These are phyloP conservation scores for Eucalyptus rudis DNA, from an alignment of 345 rosid genomes.

Conservation along the genomic window DNA sequence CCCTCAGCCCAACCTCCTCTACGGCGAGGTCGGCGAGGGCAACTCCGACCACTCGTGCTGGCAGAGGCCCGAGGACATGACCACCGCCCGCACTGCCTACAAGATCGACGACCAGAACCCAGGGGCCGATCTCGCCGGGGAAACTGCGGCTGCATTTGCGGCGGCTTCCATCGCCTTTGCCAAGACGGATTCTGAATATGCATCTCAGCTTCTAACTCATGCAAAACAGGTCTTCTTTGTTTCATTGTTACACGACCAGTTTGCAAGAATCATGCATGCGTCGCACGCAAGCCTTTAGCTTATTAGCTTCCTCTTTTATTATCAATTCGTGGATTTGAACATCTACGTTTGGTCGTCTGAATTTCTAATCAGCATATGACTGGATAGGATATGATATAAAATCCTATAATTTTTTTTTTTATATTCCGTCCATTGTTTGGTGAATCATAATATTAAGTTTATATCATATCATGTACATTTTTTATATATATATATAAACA, in stretches of 20 bases:
- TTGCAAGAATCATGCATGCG: background rate
- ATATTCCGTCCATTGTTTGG: too few species aligned
- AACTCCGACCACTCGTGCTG: slow-evolving; percentile 52
- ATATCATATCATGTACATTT: too few species aligned
- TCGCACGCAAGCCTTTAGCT: background rate
- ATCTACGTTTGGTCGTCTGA: too few species aligned
- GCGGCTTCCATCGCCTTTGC: slow-evolving; percentile 51
- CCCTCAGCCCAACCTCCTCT: slow-evolving; percentile 29
- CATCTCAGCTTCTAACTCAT: slow-evolving; percentile 31
- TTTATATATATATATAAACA: too few species aligned
- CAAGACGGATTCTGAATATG: slow-evolving; percentile 2
- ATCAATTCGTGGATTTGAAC: background rate
- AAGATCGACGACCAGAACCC: slow-evolving; percentile 30
- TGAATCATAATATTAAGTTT: too few species aligned
- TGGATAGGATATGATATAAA: too few species aligned
- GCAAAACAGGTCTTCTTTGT: slow-evolving; percentile 12
- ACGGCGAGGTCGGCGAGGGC: slow-evolving; percentile 50
- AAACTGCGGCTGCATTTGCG: slow-evolving; percentile 62
- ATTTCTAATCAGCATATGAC: too few species aligned
- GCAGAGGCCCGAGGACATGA: slow-evolving; percentile 76
- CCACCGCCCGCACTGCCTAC: slow-evolving; percentile 32
- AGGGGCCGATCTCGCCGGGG: slow-evolving; percentile 62
- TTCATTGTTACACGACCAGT: background rate
- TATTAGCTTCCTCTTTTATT: background rate
- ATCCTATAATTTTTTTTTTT: too few species aligned